A percentile compares a stretch with the other conserved stretches of the same genome.
phyloP scores from a whole-genome alignment of 106 monocot genomes.

The Acanthochlamys bracteata region DNA sequence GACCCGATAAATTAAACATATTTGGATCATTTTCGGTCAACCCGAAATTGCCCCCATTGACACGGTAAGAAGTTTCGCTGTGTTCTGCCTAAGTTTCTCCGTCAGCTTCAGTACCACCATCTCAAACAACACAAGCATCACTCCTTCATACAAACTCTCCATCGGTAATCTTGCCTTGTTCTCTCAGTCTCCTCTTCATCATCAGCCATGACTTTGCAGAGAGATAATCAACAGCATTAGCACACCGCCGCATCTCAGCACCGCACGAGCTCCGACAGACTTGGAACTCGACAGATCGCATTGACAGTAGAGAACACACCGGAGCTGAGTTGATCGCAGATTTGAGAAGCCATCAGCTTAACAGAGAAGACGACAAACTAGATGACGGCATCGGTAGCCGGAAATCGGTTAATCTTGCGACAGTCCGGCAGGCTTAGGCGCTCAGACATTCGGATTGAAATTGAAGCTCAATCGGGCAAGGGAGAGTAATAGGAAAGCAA shows the following conservation, averaged over 20 bases:
- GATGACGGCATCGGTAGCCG: no score
- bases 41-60: no score
- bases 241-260: constrained; percentile 33
- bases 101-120: constrained; percentile 58
- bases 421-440: no score
- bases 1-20: no score
- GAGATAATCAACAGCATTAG: constrained; percentile 52
- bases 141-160: constrained; percentile 93
- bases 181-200: constrained; percentile 22
- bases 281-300: constrained; percentile 68
- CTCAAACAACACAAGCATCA: constrained; percentile 92
- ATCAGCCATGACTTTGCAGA: constrained; percentile 83
- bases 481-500: no score
- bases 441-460: no score
- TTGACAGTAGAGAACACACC: constrained; percentile 86
- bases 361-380: no score
- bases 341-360: constrained; percentile 40
- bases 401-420: no score
- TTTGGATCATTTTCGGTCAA: no score
- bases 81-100: constrained; percentile 27
- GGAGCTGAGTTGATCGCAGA: constrained; percentile 70
- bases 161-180: constrained; percentile 45
- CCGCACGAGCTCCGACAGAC: constrained; percentile 43
- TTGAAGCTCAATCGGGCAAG: no score
- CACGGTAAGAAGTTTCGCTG: constrained; percentile 28